Evolutionary conservation across 2,329 filamentous ascomycete genomes (phyloP), one percentile per base, ranked within the genome.

Genomic region (Bertia moriformis): DNA sequence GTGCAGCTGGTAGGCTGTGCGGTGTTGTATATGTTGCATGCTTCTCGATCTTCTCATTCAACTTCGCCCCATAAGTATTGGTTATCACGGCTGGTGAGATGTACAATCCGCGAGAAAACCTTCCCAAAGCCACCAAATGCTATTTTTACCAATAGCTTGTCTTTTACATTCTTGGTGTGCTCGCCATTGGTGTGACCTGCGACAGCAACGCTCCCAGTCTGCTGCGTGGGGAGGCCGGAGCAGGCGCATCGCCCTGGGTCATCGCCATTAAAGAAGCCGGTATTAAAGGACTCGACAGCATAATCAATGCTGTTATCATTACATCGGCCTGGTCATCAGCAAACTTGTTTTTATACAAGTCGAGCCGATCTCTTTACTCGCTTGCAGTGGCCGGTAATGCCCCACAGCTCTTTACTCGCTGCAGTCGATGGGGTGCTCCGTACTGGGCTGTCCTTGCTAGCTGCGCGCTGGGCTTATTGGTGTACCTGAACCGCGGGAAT

Each of bases 401-500:
- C 0, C 69, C 48, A 41, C 57, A 47, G 41, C 29, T 71, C 33
- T 56, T 73, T 19, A 61, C 59, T 1, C 69, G 66, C 45, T 71
- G 63, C 3, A 61, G 53, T 30, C 53, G 53, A 18, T 35, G 12
- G 12, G 71, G 71, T 14, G 69, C 81, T 2, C 77, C 77, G 17
- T 38, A 19, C 10, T 4, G 20, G 10, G 32, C 7, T 19, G 29
- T 37, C 5, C 13, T 20, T 10, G 17, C 22, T 18, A 27, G 71
- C 0, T 64, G 78, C 42, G 47, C 66, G 2, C 69, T 85, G 41
- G 66, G 72, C 5, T 63, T 78, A n/a, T 59, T 84, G 17, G 69
- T 69, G 12, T 84, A 83, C 50, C 54, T 82, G 43, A 75, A 79
- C 48, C 63, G 81, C 32, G 73, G 66, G 22, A 69, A 69, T 46